A percentile compares a stretch with the other conserved stretches of the same genome.
Conservation (phyloP, 129 eudicot species). For the Tanacetum coccineum region DNA sequence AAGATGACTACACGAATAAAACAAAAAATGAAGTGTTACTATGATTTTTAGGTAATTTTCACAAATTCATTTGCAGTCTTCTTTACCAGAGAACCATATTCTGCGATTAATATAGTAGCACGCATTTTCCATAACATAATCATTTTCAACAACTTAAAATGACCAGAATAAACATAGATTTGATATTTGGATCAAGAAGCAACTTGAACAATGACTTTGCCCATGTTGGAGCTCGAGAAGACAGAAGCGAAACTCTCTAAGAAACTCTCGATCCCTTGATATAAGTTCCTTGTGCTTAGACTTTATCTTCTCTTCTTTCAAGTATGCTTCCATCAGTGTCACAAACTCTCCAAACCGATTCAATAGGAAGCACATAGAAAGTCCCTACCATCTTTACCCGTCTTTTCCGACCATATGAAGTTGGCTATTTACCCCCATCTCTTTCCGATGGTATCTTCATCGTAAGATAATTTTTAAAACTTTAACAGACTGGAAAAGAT, state of each 20-base stretch:
- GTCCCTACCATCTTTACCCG: conserved; percentile 46
- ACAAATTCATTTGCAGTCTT: too few species aligned
- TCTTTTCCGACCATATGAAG: conserved; percentile 41
- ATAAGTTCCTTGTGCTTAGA: conserved; percentile 28
- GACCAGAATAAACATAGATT: background rate
- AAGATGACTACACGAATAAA: too few species aligned
- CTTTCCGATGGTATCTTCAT: conserved; percentile 33
- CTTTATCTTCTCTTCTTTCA: conserved; percentile 34
- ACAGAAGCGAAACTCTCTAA: conserved; percentile 36
- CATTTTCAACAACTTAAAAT: background rate
- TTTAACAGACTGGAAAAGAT: background rate
- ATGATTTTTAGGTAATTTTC: too few species aligned
- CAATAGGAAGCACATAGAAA: conserved; percentile 31
- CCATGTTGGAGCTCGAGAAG: conserved; percentile 41
- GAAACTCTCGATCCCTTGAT: conserved; percentile 47
- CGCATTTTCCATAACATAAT: background rate
- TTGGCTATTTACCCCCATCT: conserved; percentile 41
- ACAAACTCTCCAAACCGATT: conserved; percentile 32
- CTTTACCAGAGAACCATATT: too few species aligned
- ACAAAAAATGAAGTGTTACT: too few species aligned
- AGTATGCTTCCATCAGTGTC: conserved; percentile 31
- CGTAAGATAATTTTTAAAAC: background rate
- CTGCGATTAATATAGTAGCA: background rate
- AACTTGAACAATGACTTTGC: conserved; percentile 41
- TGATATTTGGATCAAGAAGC: conserved; percentile 7